Evolutionary conservation across 78 protist species (phyloP), one percentile per base, ranked within the genome.

Genomic region (Dictyostelium purpureum): DNA sequence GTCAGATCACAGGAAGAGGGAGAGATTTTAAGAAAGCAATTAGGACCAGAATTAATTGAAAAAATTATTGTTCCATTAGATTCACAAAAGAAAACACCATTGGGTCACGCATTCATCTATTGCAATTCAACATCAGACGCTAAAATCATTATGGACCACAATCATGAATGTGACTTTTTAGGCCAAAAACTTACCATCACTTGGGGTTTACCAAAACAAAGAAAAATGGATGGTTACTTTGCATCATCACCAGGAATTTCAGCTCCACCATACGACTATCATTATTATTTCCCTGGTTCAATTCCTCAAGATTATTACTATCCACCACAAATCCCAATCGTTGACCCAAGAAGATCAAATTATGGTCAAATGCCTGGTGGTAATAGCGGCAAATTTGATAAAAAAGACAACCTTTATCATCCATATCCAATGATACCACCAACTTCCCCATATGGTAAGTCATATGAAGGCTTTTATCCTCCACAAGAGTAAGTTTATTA

Each of bases 191-290:
- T 85, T 12, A 18, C 56, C 3, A 28, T 85, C 1, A 45, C 92
- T 5, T 85, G 92, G 92, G 92, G 92, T 42, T 40, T 56, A 40
- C 92, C 92, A 21, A 85, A 85, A 59, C 80, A 85, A 33, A 54
- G 87, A 42, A 59, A 43, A 45, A 59, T 21, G 77, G 87, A 61
- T 61, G 40, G 66, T 38, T 38, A 51, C 11, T 26, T 63, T 24
- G 42, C 83, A 56, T 61, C 71, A 18, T 35, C 21, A 19, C 38
- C 40, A 54, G n/a, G 70, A 16, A 21, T 33, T 11, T 21, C 43
- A 0, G 28, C 47, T 75, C 67, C 81, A 43, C 66, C 38, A 0
- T 31, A 24, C 7, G 67, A 35, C 35, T 47, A 75, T 40, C 59
- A 28, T 51, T 75, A 75, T 57, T 75, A 75, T 40, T 75, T 75